A percentile compares a stretch with the other conserved stretches of the same genome.
Conservation (phyloP, 2,329 filamentous ascomycete species). For the Xylaria sp. region DNA sequence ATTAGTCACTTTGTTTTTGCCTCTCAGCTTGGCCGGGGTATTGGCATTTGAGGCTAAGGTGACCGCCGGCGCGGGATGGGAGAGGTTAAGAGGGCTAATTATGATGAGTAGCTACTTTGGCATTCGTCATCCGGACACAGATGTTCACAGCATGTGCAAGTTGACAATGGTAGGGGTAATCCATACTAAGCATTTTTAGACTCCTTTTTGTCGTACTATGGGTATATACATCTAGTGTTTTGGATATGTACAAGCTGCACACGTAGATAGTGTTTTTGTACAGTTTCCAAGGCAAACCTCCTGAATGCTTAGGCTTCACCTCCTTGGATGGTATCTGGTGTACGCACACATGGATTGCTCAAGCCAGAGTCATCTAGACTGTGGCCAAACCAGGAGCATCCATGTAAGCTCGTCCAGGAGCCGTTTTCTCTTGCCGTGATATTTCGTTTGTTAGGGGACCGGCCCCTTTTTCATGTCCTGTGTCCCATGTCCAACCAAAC, state of each 20-base stretch:
- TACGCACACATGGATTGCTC: slow-evolving; percentile 15
- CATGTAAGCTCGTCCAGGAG: slow-evolving; percentile 5
- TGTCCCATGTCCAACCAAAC: neutral
- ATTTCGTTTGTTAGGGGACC: slow-evolving; percentile 18
- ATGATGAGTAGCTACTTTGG: neutral
- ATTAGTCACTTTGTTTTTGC: slow-evolving; percentile 27
- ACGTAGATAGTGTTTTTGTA: slow-evolving; percentile 25
- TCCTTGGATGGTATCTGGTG: slow-evolving; percentile 20
- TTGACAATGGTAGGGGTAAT: neutral
- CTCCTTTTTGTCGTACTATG: neutral
- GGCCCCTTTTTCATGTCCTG: slow-evolving; percentile 23
- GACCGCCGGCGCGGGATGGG: neutral
- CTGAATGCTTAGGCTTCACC: neutral
- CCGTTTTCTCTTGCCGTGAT: slow-evolving; percentile 11
- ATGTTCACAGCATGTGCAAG: neutral
- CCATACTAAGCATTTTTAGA: neutral
- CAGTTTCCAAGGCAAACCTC: slow-evolving; percentile 23
- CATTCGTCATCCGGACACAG: neutral
- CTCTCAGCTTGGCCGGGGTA: slow-evolving; percentile 34
- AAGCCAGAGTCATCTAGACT: slow-evolving; percentile 34
- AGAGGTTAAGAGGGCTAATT: neutral
- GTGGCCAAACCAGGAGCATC: slow-evolving; percentile 30
- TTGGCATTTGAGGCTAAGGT: neutral
- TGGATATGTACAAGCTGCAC: slow-evolving; percentile 28
- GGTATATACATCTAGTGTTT: slow-evolving; percentile 26